Evolutionary conservation across 1,284 basidiomycete species (phyloP), one percentile per base, ranked within the genome.

Genomic region (Ganoderma lingzhi): DNA sequence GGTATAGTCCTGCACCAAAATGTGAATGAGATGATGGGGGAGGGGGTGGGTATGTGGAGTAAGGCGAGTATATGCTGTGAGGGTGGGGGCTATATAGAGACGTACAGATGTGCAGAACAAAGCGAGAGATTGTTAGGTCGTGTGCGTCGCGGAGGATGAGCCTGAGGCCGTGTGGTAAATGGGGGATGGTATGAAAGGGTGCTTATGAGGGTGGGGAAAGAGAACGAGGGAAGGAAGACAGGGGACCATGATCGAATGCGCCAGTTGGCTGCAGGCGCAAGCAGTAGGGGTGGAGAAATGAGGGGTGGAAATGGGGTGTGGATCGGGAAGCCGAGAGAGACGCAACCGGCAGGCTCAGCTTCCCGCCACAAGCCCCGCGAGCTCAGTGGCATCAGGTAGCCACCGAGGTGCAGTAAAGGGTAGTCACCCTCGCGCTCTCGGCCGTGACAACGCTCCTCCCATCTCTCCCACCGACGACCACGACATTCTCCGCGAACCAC

Each of bases 201-300:
- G 67, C 67, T 68, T 68, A 63, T 59, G 56, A 68, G 66, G 66
- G 45, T 64, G 71, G 71, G 48, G 56, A 53, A 62, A 60, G 61
- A 48, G 39, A 68, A 62, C 55, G 55, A 28, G 66, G 62, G 61
- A 28, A 28, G 23, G 9, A 51, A 63, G 55, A 63, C 59, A 66
- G 71, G 71, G 63, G 65, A 56, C 19, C 55, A 59, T 68, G 66
- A 62, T 69, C 66, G 63, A 63, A 63, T 59, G 35, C 48, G 67
- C 56, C 23, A 37, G 51, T 55, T 66, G 64, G 65, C 62, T 30
- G 69, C 41, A 60, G 23, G 58, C 23, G 48, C 28, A 67, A 67
- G 71, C 69, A 73, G 70, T 73, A 67, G 67, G 56, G 71, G 71
- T 73, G 71, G 71, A 73, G 71, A 73, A 64, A 69, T 60, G 71